phyloP scores from a whole-genome alignment of 768 basidiomycete species.

The Suillus luteus region DNA sequence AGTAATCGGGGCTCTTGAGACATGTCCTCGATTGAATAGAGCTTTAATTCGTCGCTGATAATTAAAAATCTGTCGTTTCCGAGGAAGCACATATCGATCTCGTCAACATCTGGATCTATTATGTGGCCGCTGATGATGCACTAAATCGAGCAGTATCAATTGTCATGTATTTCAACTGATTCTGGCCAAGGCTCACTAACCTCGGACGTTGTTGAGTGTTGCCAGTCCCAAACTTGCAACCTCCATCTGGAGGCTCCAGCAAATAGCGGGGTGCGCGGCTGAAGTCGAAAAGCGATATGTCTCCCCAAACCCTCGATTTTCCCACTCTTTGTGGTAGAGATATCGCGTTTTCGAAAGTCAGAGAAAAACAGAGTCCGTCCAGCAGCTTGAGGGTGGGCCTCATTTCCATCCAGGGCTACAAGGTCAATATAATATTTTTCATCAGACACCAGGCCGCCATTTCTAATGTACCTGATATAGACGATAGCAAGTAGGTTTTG shows the following conservation, averaged over 20 bases:
- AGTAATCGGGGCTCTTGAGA: background rate
- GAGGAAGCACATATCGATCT: background rate
- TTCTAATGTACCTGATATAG: background rate
- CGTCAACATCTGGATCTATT: background rate
- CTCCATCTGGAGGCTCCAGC: background rate
- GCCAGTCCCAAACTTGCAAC: slow-evolving; percentile 5
- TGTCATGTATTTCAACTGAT: background rate
- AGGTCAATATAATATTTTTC: background rate
- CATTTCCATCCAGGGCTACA: background rate
- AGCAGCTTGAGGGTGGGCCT: background rate
- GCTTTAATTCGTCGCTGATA: background rate
- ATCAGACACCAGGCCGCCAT: background rate
- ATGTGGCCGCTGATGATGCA: background rate
- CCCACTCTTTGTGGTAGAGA: background rate
- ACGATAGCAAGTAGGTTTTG: background rate
- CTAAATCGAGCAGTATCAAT: background rate
- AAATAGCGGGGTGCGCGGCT: too few relatives aligned
- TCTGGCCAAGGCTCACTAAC: background rate
- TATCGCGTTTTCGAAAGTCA: background rate
- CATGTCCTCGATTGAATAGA: background rate
- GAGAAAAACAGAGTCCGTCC: background rate
- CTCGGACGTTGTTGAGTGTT: background rate
- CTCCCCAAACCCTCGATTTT: background rate
- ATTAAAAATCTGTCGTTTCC: background rate
- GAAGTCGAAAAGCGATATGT: background rate